Evolutionary conservation across 176 grass and related monocot genomes (phyloP), one percentile per base, ranked within the genome.

Genomic region (Triticum urartu): DNA sequence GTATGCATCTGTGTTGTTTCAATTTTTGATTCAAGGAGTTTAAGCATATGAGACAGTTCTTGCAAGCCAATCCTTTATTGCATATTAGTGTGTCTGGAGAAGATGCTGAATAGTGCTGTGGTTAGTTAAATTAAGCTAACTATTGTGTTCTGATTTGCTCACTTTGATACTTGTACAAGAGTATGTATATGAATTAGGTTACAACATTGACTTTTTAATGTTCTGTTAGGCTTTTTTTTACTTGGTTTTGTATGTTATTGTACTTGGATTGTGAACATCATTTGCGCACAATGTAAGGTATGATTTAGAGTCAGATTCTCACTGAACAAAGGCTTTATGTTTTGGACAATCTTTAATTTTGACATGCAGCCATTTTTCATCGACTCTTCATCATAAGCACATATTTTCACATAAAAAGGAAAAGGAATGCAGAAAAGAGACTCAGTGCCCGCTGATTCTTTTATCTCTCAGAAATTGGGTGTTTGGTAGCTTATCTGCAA

Each of bases 401-500:
- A 62, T 42, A 42, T 42, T 40, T 76, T 68, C 9, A 11, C 2
- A 33, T 11, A 21, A 24, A 65, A 11, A 52, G 48, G 14, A 6
- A 52, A 52, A 17, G 14, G 48, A 66, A 66, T 13, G 1, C 42
- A 78, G 11, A 32, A 45, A 42, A 3, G 38, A 82, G 5, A 45
- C 48, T 34, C 20, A 84, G 1, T 81, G 11, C 9, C 69, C 64
- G 6, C 42, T 81, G 38, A 80, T 38, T 54, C 20, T 26, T n/a
- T 60, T 86, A 28, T 52, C 14, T 52, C 48, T 52, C 48, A 2
- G 48, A 52, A 52, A 52, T 52, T 6, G 48, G 48, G 13, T 54
- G 18, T 38, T 76, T 43, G 6, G 33, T 82, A 87, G 59, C 42
- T 58, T 66, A 75, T 65, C 14, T 75, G 62, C 18, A 70, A 79